phyloP scores from a whole-genome alignment of 257 asterid genomes.

The Nemophila menziesii region DNA sequence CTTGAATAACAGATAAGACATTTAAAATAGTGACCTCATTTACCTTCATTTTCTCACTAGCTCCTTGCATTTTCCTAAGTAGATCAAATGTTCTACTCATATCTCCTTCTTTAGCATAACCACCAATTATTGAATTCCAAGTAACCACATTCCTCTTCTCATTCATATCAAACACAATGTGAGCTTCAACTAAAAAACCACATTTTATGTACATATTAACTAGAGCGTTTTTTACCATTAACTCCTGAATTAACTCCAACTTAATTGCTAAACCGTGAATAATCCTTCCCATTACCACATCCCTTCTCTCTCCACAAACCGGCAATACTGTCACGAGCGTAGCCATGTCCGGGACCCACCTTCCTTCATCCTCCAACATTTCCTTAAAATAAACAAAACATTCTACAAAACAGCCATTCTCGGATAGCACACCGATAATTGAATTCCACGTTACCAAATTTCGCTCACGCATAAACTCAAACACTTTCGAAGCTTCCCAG shows the following conservation, averaged over 20 bases:
- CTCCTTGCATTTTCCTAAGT: slow-evolving; percentile 15
- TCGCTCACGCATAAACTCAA: slow-evolving; percentile 17
- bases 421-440: slow-evolving; percentile 14
- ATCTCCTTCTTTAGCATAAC: slow-evolving; percentile 21
- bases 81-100: slow-evolving; percentile 18
- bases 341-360: slow-evolving; percentile 18
- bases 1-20: slow-evolving; percentile 15
- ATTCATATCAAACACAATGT: slow-evolving; percentile 10
- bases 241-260: slow-evolving; percentile 15
- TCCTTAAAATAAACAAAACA: slow-evolving; percentile 12
- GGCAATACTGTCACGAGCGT: slow-evolving; percentile 24
- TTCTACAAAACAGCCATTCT: slow-evolving; percentile 6
- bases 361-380: slow-evolving; percentile 5
- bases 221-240: slow-evolving; percentile 20
- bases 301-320: slow-evolving; percentile 14
- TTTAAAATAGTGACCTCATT: slow-evolving; percentile 22
- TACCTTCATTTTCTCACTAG: slow-evolving; percentile 2
- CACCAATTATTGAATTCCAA: slow-evolving; percentile 28
- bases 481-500: background rate
- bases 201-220: slow-evolving; percentile 25
- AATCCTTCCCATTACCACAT: slow-evolving; percentile 13
- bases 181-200: slow-evolving; percentile 20
- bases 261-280: slow-evolving; percentile 22
- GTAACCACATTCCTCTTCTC: slow-evolving; percentile 18
- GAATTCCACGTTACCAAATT: slow-evolving; percentile 25